These are phyloP conservation scores for Rhodotorula sp. DNA, from an alignment of 1,284 basidiomycete species.

Conservation along the genomic window DNA sequence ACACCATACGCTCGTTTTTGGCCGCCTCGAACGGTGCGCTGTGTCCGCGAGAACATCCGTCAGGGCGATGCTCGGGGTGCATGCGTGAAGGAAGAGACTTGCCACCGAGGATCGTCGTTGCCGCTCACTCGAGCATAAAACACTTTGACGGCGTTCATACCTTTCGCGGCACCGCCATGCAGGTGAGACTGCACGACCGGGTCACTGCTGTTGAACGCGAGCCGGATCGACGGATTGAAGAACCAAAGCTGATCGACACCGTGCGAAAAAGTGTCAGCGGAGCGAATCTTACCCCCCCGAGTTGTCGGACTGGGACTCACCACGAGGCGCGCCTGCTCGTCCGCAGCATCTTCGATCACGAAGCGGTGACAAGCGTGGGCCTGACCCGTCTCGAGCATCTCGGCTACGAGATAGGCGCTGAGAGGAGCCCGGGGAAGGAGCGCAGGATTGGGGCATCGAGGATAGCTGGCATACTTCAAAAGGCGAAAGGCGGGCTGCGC, in stretches of 20 bases:
- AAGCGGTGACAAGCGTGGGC: constrained; percentile 88
- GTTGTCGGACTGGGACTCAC: constrained; percentile 53
- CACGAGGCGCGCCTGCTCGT: constrained; percentile 70
- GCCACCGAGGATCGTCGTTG: constrained; percentile 13
- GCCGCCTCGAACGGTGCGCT: constrained; percentile 21
- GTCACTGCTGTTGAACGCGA: constrained; percentile 58
- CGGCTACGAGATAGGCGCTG: constrained; percentile 53
- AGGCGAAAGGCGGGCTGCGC: constrained; percentile 34
- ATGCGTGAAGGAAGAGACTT: background rate
- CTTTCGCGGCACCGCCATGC: background rate
- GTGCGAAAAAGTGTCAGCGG: background rate
- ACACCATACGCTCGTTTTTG: constrained; percentile 31
- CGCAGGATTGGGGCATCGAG: background rate
- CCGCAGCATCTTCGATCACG: constrained; percentile 75
- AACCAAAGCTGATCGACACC: constrained; percentile 65
- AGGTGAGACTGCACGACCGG: background rate
- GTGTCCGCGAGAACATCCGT: background rate
- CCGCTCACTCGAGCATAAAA: constrained; percentile 26
- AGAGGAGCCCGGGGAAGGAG: constrained; percentile 23
- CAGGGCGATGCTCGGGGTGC: background rate
- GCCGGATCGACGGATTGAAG: constrained; percentile 77
- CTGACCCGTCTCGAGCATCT: constrained; percentile 80
- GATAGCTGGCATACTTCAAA: constrained; percentile 40
- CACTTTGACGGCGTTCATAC: constrained; percentile 40
- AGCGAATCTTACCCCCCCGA: background rate